Evolutionary conservation across 495 filamentous ascomycete genomes (phyloP).

Genomic region (Talaromyces adpressus): DNA sequence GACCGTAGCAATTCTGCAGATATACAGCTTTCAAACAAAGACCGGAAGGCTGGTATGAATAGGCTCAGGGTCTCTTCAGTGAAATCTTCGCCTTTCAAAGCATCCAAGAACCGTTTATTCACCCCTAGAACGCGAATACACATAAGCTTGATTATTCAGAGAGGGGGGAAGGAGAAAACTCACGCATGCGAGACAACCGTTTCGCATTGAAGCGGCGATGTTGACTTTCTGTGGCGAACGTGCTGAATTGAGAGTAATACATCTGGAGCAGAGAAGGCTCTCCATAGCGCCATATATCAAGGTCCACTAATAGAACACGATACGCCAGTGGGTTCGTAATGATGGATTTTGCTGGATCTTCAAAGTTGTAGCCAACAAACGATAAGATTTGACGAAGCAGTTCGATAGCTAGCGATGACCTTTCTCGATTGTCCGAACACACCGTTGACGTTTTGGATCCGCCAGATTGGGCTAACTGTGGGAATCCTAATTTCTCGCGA

Average conservation of each 20-base stretch:
- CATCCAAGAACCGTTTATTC: conserved; percentile 82
- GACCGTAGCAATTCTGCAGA: conserved; percentile 77
- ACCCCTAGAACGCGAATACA: conserved; percentile 52
- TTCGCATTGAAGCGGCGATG: conserved; percentile 87
- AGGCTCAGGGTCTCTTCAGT: conserved; percentile 58
- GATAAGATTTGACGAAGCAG: conserved; percentile 69
- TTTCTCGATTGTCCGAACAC: conserved; percentile 35
- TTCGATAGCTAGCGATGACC: conserved; percentile 58
- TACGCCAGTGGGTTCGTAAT: conserved; percentile 95
- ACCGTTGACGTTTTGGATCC: conserved; percentile 30
- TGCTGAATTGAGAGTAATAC: conserved; percentile 87
- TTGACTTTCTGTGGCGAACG: conserved; percentile 77
- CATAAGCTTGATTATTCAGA: not conserved
- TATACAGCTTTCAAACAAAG: conserved; percentile 68
- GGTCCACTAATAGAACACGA: conserved; percentile 82
- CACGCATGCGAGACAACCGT: conserved; percentile 82
- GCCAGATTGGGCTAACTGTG: conserved; percentile 16
- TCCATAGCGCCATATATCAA: conserved; percentile 83
- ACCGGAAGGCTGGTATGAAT: conserved; percentile 70
- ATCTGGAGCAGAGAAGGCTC: conserved; percentile 66
- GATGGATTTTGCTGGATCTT: conserved; percentile 72
- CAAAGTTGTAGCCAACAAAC: conserved; percentile 80
- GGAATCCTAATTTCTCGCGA: conserved; percentile 61
- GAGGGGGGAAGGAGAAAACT: conserved; percentile 26
- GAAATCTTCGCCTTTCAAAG: conserved; percentile 78